Conservation (phyloP, 2,329 filamentous ascomycete species). For the Sclerotinia glacialis region DNA sequence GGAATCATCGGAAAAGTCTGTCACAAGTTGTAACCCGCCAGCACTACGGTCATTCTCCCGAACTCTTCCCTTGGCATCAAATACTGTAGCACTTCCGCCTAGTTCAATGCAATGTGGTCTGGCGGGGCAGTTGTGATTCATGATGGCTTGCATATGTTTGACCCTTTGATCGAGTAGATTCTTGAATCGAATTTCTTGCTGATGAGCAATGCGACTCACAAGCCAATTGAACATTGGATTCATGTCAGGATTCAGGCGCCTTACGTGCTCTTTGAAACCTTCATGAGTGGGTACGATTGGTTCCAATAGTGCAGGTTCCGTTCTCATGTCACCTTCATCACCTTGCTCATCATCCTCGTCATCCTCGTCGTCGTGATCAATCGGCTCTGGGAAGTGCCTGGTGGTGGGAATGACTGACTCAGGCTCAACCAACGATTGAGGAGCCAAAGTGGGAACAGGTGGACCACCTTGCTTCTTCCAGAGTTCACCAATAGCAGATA, state of each 20-base stretch:
- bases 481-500: conserved; percentile 47
- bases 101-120: conserved; percentile 61
- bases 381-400: conserved; percentile 34
- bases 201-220: conserved; percentile 76
- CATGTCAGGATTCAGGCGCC: conserved; percentile 71
- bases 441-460: conserved; percentile 54
- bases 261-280: conserved; percentile 74
- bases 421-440: conserved; percentile 43
- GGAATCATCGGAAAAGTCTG: conserved; percentile 61
- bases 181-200: conserved; percentile 78
- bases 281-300: conserved; percentile 67
- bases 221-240: conserved; percentile 58
- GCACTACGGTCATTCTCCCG: conserved; percentile 57
- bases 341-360: conserved; percentile 63
- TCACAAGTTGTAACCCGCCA: conserved; percentile 54
- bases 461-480: conserved; percentile 58
- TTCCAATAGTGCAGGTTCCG: conserved; percentile 62
- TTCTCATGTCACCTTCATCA: conserved; percentile 60
- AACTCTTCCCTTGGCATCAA: conserved; percentile 59
- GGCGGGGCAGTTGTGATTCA: conserved; percentile 57
- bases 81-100: conserved; percentile 62
- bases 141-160: conserved; percentile 63
- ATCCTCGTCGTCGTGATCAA: conserved; percentile 47
- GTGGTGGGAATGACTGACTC: conserved; percentile 27
- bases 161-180: conserved; percentile 66